Evolutionary conservation across 2,329 filamentous ascomycete species (phyloP).

Genomic region (Nemania abortiva): DNA sequence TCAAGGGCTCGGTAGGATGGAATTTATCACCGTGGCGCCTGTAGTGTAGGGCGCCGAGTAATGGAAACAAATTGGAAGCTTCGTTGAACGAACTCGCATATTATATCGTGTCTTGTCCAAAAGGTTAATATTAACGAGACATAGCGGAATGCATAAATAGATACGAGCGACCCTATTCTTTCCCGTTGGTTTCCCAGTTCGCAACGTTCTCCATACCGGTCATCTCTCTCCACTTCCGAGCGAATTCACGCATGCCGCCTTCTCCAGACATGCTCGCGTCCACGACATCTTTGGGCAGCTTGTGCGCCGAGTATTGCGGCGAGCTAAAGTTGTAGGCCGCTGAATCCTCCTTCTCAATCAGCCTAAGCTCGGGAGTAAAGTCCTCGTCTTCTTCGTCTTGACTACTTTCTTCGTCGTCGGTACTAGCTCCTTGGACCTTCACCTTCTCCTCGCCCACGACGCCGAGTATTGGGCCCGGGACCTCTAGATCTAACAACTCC

Average conservation of each 20-base stretch:
- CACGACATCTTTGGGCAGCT: slow-evolving; percentile 93
- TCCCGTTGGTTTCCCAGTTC: slow-evolving; percentile 45
- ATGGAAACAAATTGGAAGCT: background rate
- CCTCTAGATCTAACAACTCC: slow-evolving; percentile 81
- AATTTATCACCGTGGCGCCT: too few relatives aligned
- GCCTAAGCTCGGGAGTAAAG: slow-evolving; percentile 80
- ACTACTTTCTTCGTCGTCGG: slow-evolving; percentile 51
- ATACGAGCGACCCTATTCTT: slow-evolving; percentile 11
- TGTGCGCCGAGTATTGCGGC: slow-evolving; percentile 93
- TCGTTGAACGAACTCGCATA: background rate
- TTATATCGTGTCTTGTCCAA: background rate
- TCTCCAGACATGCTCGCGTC: slow-evolving; percentile 75
- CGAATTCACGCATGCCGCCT: slow-evolving; percentile 84
- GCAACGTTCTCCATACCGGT: slow-evolving; percentile 48
- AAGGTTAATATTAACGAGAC: background rate
- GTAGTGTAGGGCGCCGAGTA: background rate
- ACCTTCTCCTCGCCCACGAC: slow-evolving; percentile 55
- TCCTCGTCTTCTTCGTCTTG: slow-evolving; percentile 65
- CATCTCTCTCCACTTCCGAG: slow-evolving; percentile 77
- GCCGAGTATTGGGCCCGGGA: slow-evolving; percentile 69
- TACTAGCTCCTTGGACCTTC: slow-evolving; percentile 55
- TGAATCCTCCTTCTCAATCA: slow-evolving; percentile 86
- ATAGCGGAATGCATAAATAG: background rate
- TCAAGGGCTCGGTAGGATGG: too few relatives aligned
- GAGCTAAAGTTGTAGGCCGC: slow-evolving; percentile 88